Conservation (phyloP, 306 rosid species). For the Fragaria iinumae region DNA sequence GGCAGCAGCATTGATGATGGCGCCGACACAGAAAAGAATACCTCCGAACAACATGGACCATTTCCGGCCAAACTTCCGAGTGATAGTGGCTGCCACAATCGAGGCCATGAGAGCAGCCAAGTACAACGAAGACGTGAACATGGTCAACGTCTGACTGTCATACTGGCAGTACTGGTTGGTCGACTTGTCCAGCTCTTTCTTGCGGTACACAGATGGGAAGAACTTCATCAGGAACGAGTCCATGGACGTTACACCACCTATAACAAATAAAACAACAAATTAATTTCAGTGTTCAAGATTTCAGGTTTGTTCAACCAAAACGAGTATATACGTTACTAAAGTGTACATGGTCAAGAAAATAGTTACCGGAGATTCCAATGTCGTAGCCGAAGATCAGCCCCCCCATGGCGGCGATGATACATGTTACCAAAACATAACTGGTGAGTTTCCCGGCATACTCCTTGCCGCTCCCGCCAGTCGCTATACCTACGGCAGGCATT, state of each 20-base stretch:
- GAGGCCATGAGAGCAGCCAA: conserved; percentile 86
- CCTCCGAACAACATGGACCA: conserved; percentile 88
- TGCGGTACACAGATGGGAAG: conserved; percentile 62
- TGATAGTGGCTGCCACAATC: conserved; percentile 64
- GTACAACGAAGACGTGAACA: conserved; percentile 90
- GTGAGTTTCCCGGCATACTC: conserved; percentile 82
- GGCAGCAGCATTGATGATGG: conserved; percentile 70
- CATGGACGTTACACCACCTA: conserved; percentile 96
- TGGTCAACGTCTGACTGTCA: conserved; percentile 61
- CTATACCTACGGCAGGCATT: conserved; percentile 73
- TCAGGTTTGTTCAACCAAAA: background rate
- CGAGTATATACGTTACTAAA: background rate
- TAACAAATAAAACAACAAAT: background rate
- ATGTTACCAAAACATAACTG: conserved; percentile 58
- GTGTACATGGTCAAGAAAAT: background rate
- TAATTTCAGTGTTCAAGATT: background rate
- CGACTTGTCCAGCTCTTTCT: conserved; percentile 33
- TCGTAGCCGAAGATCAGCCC: conserved; percentile 96
- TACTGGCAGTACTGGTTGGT: conserved; percentile 75
- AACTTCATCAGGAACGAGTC: conserved; percentile 68
- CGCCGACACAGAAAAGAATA: conserved; percentile 61
- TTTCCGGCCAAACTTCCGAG: conserved; percentile 70
- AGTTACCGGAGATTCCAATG: conserved; percentile 85
- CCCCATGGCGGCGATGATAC: conserved; percentile 93
- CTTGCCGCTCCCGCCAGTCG: conserved; percentile 21